Base-by-base conservation (phyloP, 179 eudicot genomes). In the Dionaea muscipula region DNA sequence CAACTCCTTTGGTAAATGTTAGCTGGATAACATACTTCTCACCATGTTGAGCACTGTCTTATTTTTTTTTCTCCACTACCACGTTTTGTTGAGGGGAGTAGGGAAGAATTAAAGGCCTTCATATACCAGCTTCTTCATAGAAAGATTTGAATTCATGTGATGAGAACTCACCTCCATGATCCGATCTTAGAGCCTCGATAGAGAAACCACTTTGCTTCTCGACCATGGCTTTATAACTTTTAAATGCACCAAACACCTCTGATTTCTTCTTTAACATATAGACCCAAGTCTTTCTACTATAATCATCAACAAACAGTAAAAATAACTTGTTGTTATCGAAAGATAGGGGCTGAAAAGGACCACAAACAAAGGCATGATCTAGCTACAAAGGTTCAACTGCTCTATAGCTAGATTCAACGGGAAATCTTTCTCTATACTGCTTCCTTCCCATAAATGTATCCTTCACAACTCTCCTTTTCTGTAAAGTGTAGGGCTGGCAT, bases 41-140 rank as follows among this genome's bases (percentile, higher is more conserved):
- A 51, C 56, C 50, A 49, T 59, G 17, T 61, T 61, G 6, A 53
- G 7, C n/a, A 2, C 47, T 26, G 7, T 39, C 60, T 33, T 28
- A 17, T 12, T 70, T 70, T 39, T 56, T 49, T 15, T 38, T 55
- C 47, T 54, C 54, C 0, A 40, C 47, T 0, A 60, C 63, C 13
- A 63, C 59, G 46, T 70, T 63, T 21, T 68, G 65, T 27, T 72
- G 52, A 1, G 62, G 69, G 4, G 55, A 45, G n/a, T 58, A 63
- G 2, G 31, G 53, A 12, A 26, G 39, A 1, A 51, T 54, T 1
- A 67, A 36, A 19, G 67, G 53, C 26, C 35, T 36, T 11, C 27
- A 5, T 1, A 71, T 40, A 0, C 66, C 69, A 18, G 33, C 31
- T 19, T 50, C 35, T 24, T 51, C 47, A 38, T 49, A 68, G 40